Evolutionary conservation across 202 grass and related monocot genomes (phyloP).

Genomic region (Eragrostis tef): DNA sequence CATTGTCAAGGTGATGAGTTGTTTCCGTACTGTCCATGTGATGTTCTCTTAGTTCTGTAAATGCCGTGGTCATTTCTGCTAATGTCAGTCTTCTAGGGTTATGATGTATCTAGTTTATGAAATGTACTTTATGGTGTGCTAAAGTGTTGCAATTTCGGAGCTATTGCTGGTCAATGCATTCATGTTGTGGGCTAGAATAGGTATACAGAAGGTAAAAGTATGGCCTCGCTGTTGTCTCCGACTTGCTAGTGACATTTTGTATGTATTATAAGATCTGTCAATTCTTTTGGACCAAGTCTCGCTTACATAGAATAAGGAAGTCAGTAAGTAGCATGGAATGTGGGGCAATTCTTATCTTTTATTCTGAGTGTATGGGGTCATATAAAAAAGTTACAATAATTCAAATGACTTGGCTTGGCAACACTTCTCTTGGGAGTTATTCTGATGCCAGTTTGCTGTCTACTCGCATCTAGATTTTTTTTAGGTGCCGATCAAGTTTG

Average conservation of each 20-base stretch:
- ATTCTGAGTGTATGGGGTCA: not conserved
- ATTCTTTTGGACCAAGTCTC: not conserved
- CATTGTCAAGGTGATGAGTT: slow-evolving; percentile 58
- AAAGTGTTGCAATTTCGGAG: not conserved
- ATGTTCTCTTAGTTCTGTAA: slow-evolving; percentile 4
- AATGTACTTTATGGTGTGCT: not conserved
- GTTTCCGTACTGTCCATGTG: slow-evolving; percentile 11
- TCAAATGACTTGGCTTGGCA: not conserved
- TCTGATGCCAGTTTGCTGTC: not conserved
- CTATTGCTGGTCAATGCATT: not conserved
- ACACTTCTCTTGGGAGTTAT: not conserved
- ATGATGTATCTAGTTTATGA: not conserved
- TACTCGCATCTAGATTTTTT: not conserved
- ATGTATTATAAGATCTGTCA: not conserved
- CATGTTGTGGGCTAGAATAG: not conserved
- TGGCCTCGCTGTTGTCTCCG: not conserved
- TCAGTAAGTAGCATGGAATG: not conserved
- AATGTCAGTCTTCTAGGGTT: not conserved
- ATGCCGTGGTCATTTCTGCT: not conserved
- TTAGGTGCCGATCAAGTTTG: not conserved
- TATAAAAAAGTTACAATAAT: not conserved
- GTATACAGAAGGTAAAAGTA: not conserved
- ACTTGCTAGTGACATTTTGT: not conserved
- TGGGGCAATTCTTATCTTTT: not conserved
- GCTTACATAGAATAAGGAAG: not conserved